Base-by-base conservation (phyloP, 2,329 filamentous ascomycete species). In the Metarhizium sp. region DNA sequence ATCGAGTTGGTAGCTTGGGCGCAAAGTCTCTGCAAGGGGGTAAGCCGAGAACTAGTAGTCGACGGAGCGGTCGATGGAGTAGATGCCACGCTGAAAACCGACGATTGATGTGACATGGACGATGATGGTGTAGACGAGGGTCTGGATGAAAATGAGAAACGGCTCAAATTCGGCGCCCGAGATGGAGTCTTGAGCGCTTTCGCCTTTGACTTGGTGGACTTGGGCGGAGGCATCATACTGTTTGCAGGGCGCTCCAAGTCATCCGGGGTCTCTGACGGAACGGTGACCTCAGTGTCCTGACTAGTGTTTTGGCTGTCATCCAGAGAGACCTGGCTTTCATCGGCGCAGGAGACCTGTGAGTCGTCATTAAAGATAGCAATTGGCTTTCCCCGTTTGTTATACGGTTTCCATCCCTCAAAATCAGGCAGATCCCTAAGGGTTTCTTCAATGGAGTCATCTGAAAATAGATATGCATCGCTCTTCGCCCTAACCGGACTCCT, bases 401-500 rank as follows among this genome's bases (percentile, higher is more conserved):
- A 55, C 6, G 69, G 63, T 48, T 72, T 68, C 78, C 78, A 81
- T 11, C 69, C 72, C n/a, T 75, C 74, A 43, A 78, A 66, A 49
- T 82, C 80, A 1, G 79, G 78, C 11, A 84, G 64, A 20, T 71
- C 72, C 30, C 71, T 66, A 20, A 84, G 68, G 0, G 74, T 78
- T 56, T 82, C 79, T 32, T 82, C 79, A 45, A 83, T 70, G 0
- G 79, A 82, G 58, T 82, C 79, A 57, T 83, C 79, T 0, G 80
- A 83, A 62, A 80, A 71, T 18, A 81, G 59, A 55, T 76, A 73
- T 1, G 67, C 67, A 11, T 78, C 76, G 38, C 67, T 65, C 51
- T 70, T 71, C 40, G 67, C 64, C 42, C 64, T 61, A 18, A 60
- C 59, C 5, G 67, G 62, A 38, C 60, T 64, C 29, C 20, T 54